Evolutionary conservation across 163 green algal genomes (phyloP).

Genomic region (Prototheca wickerhamii): DNA sequence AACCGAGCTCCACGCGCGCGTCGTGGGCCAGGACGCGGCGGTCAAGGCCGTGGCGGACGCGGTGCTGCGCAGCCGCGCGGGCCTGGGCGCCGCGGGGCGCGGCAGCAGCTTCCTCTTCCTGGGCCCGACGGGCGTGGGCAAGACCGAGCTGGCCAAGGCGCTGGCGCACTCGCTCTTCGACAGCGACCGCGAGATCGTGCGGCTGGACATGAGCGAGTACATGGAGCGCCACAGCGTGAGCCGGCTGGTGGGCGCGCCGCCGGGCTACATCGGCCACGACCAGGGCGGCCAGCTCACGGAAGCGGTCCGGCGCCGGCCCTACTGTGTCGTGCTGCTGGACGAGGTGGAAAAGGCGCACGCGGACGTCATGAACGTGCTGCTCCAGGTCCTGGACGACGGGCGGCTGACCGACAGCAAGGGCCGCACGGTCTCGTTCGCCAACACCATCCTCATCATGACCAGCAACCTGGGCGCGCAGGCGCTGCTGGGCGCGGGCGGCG

Average conservation of each 20-base stretch:
- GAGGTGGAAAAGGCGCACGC: conserved; percentile 57
- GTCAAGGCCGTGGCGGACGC: conserved; percentile 67
- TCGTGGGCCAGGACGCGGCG: conserved; percentile 63
- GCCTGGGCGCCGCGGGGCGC: conserved; percentile 58
- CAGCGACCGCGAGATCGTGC: conserved; percentile 67
- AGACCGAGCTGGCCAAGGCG: conserved; percentile 90
- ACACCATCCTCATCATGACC: conserved; percentile 87
- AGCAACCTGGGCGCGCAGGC: conserved; percentile 65
- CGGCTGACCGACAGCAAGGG: conserved; percentile 80
- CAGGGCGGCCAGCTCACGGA: conserved; percentile 57
- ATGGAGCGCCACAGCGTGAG: conserved; percentile 88
- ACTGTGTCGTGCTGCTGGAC: conserved; percentile 58
- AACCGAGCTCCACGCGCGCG: conserved; percentile 54
- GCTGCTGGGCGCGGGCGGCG: conserved; percentile 36
- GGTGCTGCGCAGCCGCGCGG: conserved; percentile 55
- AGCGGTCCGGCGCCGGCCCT: conserved; percentile 37
- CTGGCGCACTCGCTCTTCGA: conserved; percentile 79
- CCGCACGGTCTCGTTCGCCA: conserved; percentile 72
- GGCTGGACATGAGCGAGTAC: conserved; percentile 78
- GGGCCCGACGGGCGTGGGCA: conserved; percentile 78
- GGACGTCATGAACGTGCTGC: conserved; percentile 58
- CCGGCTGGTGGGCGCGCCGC: conserved; percentile 80
- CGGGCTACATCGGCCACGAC: conserved; percentile 88
- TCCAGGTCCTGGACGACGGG: conserved; percentile 76
- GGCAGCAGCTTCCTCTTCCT: conserved; percentile 90